Percentiles rank a stretch among this genome's conserved stretches.
Conservation (phyloP, 2,329 filamentous ascomycete species). For the Neopestalotiopsis rosae region DNA sequence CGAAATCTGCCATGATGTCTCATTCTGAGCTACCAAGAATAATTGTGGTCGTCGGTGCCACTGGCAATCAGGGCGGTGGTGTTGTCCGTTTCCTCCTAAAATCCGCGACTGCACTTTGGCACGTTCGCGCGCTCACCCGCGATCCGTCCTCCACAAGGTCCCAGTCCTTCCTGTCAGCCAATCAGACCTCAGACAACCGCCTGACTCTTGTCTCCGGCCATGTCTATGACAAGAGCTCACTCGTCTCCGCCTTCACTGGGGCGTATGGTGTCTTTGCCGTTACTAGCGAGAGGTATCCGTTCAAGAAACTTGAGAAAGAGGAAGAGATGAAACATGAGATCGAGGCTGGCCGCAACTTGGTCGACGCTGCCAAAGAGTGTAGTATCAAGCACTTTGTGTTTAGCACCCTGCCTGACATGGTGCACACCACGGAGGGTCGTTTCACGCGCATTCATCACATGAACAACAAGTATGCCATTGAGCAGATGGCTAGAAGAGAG, state of each 20-base stretch:
- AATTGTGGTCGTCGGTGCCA: not conserved
- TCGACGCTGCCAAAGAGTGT: not conserved
- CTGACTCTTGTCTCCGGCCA: not conserved
- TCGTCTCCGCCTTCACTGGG: not conserved
- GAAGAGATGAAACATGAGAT: slow-evolving; percentile 7
- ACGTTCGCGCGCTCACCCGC: slow-evolving; percentile 3
- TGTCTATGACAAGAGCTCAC: not conserved
- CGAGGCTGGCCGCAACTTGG: not conserved
- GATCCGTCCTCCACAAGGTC: not conserved
- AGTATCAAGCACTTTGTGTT: not conserved
- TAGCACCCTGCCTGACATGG: slow-evolving; percentile 6
- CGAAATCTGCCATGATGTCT: too few species aligned
- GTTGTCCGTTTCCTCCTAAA: not conserved
- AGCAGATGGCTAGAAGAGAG: slow-evolving; percentile 1
- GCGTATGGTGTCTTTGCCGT: slow-evolving; percentile 10
- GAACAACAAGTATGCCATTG: slow-evolving; percentile 1
- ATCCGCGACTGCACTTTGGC: not conserved
- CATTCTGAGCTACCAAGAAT: not conserved
- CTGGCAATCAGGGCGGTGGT: not conserved
- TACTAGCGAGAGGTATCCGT: not conserved
- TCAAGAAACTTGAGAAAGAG: not conserved
- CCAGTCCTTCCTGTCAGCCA: not conserved
- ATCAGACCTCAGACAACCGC: not conserved
- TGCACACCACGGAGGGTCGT: not conserved
- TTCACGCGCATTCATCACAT: slow-evolving; percentile 2